A percentile compares a stretch with the other conserved stretches of the same genome.
phyloP scores from a whole-genome alignment of 1,284 basidiomycete species.

The Sphaerobolus stellatus region DNA sequence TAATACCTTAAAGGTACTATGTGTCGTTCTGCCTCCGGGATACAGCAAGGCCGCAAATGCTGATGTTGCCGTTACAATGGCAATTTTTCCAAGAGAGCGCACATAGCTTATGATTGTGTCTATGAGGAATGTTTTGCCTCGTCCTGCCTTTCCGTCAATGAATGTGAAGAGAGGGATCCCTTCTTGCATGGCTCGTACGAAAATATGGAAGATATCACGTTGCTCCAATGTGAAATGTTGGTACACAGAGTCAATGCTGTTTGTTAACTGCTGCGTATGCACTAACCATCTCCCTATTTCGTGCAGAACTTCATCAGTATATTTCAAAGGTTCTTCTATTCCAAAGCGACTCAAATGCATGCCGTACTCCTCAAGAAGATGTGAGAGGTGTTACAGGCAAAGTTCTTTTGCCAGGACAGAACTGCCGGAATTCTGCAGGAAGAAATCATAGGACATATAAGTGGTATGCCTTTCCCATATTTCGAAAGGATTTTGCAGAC shows the following conservation, averaged over 20 bases:
- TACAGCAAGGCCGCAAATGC: constrained; percentile 41
- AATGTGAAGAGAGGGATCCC: constrained; percentile 26
- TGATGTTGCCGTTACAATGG: constrained; percentile 37
- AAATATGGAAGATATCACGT: constrained; percentile 25
- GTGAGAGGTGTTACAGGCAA: constrained; percentile 11
- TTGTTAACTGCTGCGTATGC: constrained; percentile 16
- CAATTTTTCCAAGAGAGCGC: constrained; percentile 27
- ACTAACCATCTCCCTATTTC: constrained; percentile 31
- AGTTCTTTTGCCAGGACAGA: not conserved
- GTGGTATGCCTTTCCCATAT: constrained; percentile 17
- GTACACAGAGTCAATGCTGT: constrained; percentile 21
- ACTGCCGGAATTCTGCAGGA: constrained; percentile 16
- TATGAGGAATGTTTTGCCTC: constrained; percentile 41
- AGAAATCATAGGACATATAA: constrained; percentile 12
- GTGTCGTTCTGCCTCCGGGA: constrained; percentile 39
- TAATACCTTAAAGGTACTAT: constrained; percentile 35
- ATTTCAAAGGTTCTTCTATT: constrained; percentile 27
- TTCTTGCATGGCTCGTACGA: constrained; percentile 25
- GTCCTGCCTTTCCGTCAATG: constrained; percentile 40
- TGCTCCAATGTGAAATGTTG: constrained; percentile 30
- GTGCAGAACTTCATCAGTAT: constrained; percentile 25
- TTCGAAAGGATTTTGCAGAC: constrained; percentile 12
- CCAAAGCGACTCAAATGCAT: constrained; percentile 24
- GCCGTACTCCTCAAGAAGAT: constrained; percentile 19
- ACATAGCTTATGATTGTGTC: constrained; percentile 35